Evolutionary conservation across 2,329 filamentous ascomycete species (phyloP), one percentile per base, ranked within the genome.

Genomic region (Fusarium oligoseptatum): DNA sequence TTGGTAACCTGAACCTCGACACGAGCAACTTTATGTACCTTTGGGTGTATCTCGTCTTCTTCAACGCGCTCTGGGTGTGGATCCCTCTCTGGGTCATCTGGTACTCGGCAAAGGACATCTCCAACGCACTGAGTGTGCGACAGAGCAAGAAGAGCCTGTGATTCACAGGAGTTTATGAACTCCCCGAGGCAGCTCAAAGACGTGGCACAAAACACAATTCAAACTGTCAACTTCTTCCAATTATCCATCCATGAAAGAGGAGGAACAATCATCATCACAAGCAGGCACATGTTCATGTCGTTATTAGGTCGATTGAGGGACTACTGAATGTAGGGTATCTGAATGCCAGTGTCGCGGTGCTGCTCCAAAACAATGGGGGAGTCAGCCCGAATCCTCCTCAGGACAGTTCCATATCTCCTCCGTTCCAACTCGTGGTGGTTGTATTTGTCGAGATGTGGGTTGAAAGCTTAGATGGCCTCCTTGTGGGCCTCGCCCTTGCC

Each of bases 1-100:
- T 87, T 3, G 87, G 87, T 61, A 92, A 87, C 79, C 79, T 87
- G 73, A 92, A 91, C 78, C 87, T 93, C 68, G 89, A 92, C 80
- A 86, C 86, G 20, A 90, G 87, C 83, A 93, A 92, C 82, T 92
- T 89, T 76, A 91, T 93, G 90, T 92, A 91, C 77, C 83, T 88
- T 72, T 93, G 91, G 91, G 84, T 92, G 15, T 93, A 92, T 75
- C 83, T 93, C 17, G 85, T 92, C 74, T 92, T 93, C 82, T 93
- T 93, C 85, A 93, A 93, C 81, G 88, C 87, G 76, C 83, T 92
- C 5, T 93, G 91, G 91, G 91, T 93, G 5, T 88, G 88, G 71
- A 86, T 92, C 71, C 91, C 91, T 1, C 66, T 89, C 2, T 93
- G 90, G 80, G 85, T 88, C 22, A 84, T 92, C 65, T 91, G 85